Base-by-base conservation (phyloP, 192 early-diverging fungal genomes). In the Phycomyces nitens region DNA sequence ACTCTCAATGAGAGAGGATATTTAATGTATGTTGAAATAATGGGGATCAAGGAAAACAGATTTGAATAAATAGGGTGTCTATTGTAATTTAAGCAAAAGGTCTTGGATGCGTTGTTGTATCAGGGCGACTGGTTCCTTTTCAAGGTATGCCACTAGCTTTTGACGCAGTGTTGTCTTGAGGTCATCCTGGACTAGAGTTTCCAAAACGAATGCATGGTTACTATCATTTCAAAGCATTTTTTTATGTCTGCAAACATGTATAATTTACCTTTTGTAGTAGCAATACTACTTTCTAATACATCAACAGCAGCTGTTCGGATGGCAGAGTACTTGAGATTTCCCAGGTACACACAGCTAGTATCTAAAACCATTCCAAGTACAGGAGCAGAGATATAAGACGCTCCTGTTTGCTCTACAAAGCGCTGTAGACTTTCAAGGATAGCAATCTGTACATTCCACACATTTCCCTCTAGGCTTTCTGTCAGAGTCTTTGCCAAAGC, bases 381-480 rank as follows among this genome's bases (percentile, higher is more conserved):
- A 47, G 44, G 18, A n/a, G 18, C 3, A 16, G 26, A 18, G 12
- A 53, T 11, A 52, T 29, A 40, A 29, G 42, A 3, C 1, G n/a
- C 12, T 0, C 54, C 41, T 26, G 54, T 34, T 58, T 71, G 69
- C 18, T 65, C 61, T n/a, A 92, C 43, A 23, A 92, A 79, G 15
- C 68, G 77, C 0, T 82, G 68, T 9, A 94, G 51, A 7, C 84
- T 80, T 20, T 91, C 88, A 38, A 95, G 70, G 15, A 91, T 80
- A 9, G 86, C 84, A 2, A 89, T 66, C 6, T 87, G 79, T 4
- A 92, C 86, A 68, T 94, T 95, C 95, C 95, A 97, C 20, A 93
- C 82, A 39, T 91, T 85, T 1, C 77, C 82, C 5, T 82, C 73
- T 1, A 91, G 74, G 16, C 81, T 73, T 9, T 69, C 68, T 0